Evolutionary conservation across 176 grass and related monocot species (phyloP), one percentile per base, ranked within the genome.

Genomic region (Tuctoria greenei): DNA sequence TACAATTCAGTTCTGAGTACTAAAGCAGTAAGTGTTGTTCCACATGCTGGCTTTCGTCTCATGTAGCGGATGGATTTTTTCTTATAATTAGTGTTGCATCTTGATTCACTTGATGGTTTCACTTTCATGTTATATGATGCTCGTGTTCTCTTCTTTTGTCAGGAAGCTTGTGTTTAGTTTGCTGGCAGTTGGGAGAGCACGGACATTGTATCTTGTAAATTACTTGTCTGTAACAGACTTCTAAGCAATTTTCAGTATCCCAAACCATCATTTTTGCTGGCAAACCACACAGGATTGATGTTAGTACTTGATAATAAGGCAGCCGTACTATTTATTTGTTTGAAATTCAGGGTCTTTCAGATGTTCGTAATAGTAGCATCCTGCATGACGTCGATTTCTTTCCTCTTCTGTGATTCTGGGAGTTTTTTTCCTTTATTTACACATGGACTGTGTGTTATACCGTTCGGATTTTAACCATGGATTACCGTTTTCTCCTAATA

Each of bases 1-100:
- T 99, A 10, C 45, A 90, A 70, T 95, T 95, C 84, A 90, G 52
- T 67, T 38, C 85, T 44, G 81, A 78, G 25, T 92, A 82, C 62
- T 92, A 77, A 90, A 71, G 74, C 79, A 78, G 76, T 84, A 82
- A 84, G 66, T 77, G 58, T 56, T 41, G 50, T 57, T 41, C 61
- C n/a, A 40, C 25, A 31, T 18, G 24, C 35, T 51, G 34, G 61
- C 23, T 65, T 77, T 77, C 8, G 0, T 37, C 15, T 8, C 14
- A 27, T 77, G 61, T 12, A 40, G 13, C 47, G 60, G 4, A 14
- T 38, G 18, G 3, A 36, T 78, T 45, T 18, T 20, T 10, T 39
- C 10, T 9, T 16, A 26, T 20, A 39, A 2, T 24, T 47, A 31
- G 31, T 64, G 12, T 31, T 49, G 8, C 38, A 58, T 49, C 71